Evolutionary conservation across 495 filamentous ascomycete species (phyloP), one percentile per base, ranked within the genome.

Genomic region (Penicillium atrosanguineum): DNA sequence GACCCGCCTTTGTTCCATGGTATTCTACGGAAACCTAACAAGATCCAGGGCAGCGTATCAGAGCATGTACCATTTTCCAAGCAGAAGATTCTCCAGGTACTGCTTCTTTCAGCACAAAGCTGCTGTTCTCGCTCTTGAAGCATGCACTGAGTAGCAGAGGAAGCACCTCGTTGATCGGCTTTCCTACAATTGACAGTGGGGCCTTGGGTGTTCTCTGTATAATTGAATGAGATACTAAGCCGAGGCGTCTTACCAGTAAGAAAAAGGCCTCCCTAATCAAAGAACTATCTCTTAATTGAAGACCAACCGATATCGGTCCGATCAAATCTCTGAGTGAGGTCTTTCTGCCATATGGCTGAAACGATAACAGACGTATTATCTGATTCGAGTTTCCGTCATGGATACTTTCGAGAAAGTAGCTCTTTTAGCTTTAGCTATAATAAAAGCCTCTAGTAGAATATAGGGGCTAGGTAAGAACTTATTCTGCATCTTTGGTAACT

Each of bases 401-500:
- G 47, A 53, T 51, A 51, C 38, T 59, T 59, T 44, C 51, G 46
- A 20, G 40, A 19, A 46, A 59, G 19, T 38, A 51, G 48, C 26
- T 51, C 48, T 23, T 43, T 56, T 37, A 50, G 42, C 48, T 56
- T 56, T 47, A 34, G 48, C 28, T 57, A 36, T 37, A 57, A 48
- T 48, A 57, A 57, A 25, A 52, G 48, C 23, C 54, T 42, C 53
- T 19, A 51, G 43, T 51, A 36, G 46, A 51, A 50, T 45, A 45
- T 21, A 57, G 69, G 65, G 46, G 53, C 54, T 47, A 69, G 43
- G 65, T 61, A 31, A 72, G 29, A 49, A 69, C 63, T 62, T 52
- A 58, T 57, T 72, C 66, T 50, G 60, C 74, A 53, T 70, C 68
- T 55, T 63, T 69, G 15, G 55, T 50, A 23, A 72, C 57, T 42